phyloP scores from a whole-genome alignment of 1,284 basidiomycete species.

The Pseudozyma pruni region DNA sequence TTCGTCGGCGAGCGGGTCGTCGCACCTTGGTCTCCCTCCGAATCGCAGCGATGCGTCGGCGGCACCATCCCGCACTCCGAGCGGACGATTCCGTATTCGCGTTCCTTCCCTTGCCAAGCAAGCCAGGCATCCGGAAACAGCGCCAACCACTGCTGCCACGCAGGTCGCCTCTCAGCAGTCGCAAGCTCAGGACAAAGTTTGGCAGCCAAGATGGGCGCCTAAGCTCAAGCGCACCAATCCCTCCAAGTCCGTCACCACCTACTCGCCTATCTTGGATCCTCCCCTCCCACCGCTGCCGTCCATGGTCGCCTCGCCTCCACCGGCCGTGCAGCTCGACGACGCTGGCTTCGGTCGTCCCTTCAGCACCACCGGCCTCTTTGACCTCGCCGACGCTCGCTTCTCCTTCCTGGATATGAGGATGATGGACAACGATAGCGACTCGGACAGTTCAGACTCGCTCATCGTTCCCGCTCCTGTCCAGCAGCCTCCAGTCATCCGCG shows the following conservation, averaged over 20 bases:
- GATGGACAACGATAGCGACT: slow-evolving; percentile 25
- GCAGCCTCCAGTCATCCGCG: slow-evolving; percentile 3
- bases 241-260: slow-evolving; percentile 24
- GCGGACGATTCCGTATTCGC: slow-evolving; percentile 30
- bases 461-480: neutral
- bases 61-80: slow-evolving; percentile 7
- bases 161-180: neutral
- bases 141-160: neutral
- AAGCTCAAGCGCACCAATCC: slow-evolving; percentile 27
- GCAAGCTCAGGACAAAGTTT: slow-evolving; percentile 11
- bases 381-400: slow-evolving; percentile 30
- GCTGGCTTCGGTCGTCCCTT: slow-evolving; percentile 28
- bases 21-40: neutral
- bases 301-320: slow-evolving; percentile 24
- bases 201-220: slow-evolving; percentile 46
- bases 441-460: slow-evolving; percentile 5
- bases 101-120: slow-evolving; percentile 23
- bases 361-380: slow-evolving; percentile 34
- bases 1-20: neutral
- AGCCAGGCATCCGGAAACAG: slow-evolving; percentile 1
- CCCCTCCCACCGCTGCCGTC: slow-evolving; percentile 12
- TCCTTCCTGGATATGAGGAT: slow-evolving; percentile 41
- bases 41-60: neutral
- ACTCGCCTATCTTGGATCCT: slow-evolving; percentile 18
- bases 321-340: slow-evolving; percentile 35